phyloP scores from a whole-genome alignment of 257 asterid genomes.

The Buddleja alternifolia region DNA sequence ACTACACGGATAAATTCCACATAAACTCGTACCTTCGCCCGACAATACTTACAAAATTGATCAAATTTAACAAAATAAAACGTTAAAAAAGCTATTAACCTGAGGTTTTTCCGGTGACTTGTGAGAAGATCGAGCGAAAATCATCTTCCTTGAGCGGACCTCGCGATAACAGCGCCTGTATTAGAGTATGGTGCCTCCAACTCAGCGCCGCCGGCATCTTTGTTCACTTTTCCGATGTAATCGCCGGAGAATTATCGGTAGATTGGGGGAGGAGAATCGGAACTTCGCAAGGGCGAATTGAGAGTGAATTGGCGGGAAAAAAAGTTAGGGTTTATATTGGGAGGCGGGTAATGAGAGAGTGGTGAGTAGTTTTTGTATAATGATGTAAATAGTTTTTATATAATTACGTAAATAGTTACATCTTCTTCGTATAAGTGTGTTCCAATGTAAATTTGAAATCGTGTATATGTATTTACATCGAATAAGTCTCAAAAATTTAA shows the following conservation, averaged over 20 bases:
- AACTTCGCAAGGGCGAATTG: background rate
- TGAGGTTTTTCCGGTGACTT: slow-evolving; percentile 50
- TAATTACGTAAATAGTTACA: too few species aligned
- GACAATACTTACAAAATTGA: background rate
- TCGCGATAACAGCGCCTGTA: slow-evolving; percentile 75
- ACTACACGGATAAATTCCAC: background rate
- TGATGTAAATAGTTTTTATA: too few species aligned
- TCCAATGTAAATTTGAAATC: too few species aligned
- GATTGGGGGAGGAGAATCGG: too few species aligned
- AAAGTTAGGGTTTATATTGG: slow-evolving; percentile 16
- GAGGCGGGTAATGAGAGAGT: too few species aligned
- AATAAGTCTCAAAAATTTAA: too few species aligned
- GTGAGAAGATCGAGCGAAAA: slow-evolving; percentile 57
- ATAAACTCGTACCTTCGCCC: background rate
- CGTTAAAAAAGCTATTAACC: slow-evolving; percentile 36
- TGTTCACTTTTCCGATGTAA: slow-evolving; percentile 9
- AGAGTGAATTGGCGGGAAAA: slow-evolving; percentile 32
- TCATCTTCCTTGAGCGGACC: slow-evolving; percentile 73
- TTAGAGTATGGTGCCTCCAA: slow-evolving; percentile 78
- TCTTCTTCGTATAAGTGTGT: too few species aligned
- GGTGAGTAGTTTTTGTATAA: too few species aligned
- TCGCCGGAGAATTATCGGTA: too few species aligned
- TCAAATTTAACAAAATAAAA: background rate
- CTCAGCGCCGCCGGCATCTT: slow-evolving; percentile 58
- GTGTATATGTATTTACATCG: too few species aligned